phyloP scores from a whole-genome alignment of 1,284 basidiomycete species.

The Moniliophthora roreri region DNA sequence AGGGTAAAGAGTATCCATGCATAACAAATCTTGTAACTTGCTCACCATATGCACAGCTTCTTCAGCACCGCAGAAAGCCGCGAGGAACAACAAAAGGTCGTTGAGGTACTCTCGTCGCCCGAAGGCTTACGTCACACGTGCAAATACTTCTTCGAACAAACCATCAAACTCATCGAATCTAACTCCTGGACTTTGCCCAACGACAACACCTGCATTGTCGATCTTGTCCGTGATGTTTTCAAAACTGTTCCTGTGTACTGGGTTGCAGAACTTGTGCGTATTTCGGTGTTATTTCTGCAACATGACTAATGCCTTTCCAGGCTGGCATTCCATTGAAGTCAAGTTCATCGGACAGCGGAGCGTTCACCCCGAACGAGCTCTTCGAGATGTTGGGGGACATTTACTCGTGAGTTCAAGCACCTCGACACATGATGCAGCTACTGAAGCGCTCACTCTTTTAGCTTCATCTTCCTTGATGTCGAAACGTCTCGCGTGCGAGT shows the following conservation, averaged over 20 bases:
- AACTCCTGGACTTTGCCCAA: slow-evolving; percentile 56
- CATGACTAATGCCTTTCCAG: slow-evolving; percentile 32
- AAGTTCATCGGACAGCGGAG: slow-evolving; percentile 47
- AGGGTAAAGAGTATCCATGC: slow-evolving; percentile 42
- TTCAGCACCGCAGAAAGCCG: slow-evolving; percentile 46
- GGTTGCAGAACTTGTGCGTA: not conserved
- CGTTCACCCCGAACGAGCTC: slow-evolving; percentile 61
- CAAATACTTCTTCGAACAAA: slow-evolving; percentile 61
- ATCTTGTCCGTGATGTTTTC: slow-evolving; percentile 51
- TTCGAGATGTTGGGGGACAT: slow-evolving; percentile 66
- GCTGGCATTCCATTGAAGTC: slow-evolving; percentile 75
- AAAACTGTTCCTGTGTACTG: not conserved
- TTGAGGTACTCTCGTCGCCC: slow-evolving; percentile 45
- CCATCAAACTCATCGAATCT: slow-evolving; percentile 51
- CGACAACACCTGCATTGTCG: slow-evolving; percentile 61
- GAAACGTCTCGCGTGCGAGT: slow-evolving; percentile 58
- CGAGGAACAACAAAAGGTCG: slow-evolving; percentile 48
- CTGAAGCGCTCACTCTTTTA: slow-evolving; percentile 24
- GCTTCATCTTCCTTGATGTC: slow-evolving; percentile 73
- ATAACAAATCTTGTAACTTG: not conserved
- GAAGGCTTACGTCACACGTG: slow-evolving; percentile 50
- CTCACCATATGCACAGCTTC: slow-evolving; percentile 39
- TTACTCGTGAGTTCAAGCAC: slow-evolving; percentile 51
- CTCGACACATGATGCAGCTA: not conserved
- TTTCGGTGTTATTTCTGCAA: not conserved